These are phyloP conservation scores for Boletus vermiculosoides DNA, from an alignment of 768 basidiomycete species.

Conservation along the genomic window DNA sequence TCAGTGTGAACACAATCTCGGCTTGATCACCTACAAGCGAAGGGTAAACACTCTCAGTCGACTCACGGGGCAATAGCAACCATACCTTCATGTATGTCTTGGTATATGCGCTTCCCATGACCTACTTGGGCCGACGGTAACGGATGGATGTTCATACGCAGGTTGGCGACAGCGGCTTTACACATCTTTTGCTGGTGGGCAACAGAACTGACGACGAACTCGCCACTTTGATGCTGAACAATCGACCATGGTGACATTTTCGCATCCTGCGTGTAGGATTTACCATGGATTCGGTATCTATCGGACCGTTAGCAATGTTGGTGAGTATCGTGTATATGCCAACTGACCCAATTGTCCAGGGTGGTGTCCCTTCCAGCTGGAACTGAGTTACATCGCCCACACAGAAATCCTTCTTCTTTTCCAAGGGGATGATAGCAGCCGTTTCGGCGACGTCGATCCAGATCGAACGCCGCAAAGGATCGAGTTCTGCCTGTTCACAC, in stretches of 20 bases:
- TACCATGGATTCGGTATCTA: constrained; percentile 83
- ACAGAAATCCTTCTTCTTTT: constrained; percentile 77
- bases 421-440: constrained; percentile 86
- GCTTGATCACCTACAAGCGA: constrained; percentile 75
- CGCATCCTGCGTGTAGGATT: constrained; percentile 67
- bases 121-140: constrained; percentile 89
- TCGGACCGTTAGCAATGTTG: constrained; percentile 2
- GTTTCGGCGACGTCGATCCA: constrained; percentile 97
- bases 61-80: neutral
- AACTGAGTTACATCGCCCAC: constrained; percentile 89
- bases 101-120: constrained; percentile 75
- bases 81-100: constrained; percentile 87
- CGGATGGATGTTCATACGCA: constrained; percentile 71
- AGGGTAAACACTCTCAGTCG: neutral
- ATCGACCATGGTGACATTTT: constrained; percentile 85
- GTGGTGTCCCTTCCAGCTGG: constrained; percentile 89
- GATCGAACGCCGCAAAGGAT: constrained; percentile 58
- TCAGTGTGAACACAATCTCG: constrained; percentile 85
- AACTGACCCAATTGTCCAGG: constrained; percentile 83
- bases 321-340: neutral
- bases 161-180: constrained; percentile 74
- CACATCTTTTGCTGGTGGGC: constrained; percentile 93
- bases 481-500: constrained; percentile 72
- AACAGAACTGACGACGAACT: constrained; percentile 83
- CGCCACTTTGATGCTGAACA: constrained; percentile 75